These are phyloP conservation scores for Ceratocystis harringtonii DNA, from an alignment of 2,329 filamentous ascomycete genomes.

Conservation along the genomic window DNA sequence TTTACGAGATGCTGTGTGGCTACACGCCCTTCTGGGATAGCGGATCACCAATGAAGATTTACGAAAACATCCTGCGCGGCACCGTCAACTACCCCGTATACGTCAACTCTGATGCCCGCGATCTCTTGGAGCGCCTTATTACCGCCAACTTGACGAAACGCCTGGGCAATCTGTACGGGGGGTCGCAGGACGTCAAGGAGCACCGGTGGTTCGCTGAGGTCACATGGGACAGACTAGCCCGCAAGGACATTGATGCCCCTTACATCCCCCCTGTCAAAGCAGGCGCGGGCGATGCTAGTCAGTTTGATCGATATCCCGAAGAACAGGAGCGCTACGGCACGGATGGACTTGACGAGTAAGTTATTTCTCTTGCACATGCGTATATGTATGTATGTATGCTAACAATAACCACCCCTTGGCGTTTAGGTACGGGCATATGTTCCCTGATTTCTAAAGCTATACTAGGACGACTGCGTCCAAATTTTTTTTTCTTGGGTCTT, in stretches of 20 bases:
- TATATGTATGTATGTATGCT: no score
- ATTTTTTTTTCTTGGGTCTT: background rate
- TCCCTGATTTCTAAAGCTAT: constrained; percentile 51
- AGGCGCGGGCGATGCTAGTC: constrained; percentile 84
- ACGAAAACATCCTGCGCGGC: constrained; percentile 95
- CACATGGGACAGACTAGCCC: constrained; percentile 85
- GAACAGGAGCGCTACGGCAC: constrained; percentile 85
- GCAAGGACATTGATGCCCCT: constrained; percentile 95
- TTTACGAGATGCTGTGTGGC: constrained; percentile 98
- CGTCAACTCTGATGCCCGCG: constrained; percentile 84
- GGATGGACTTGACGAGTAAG: constrained; percentile 66
- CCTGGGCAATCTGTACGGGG: constrained; percentile 82
- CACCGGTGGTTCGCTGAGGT: constrained; percentile 96
- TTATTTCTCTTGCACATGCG: constrained; percentile 22
- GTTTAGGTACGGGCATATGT: constrained; percentile 56
- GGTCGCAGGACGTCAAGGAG: constrained; percentile 81
- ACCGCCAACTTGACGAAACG: constrained; percentile 90
- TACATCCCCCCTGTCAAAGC: constrained; percentile 94
- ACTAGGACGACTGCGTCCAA: background rate
- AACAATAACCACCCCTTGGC: background rate
- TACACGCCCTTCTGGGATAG: constrained; percentile 99
- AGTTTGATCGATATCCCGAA: constrained; percentile 96
- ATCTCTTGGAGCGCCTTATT: constrained; percentile 82
- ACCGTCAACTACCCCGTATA: constrained; percentile 95
- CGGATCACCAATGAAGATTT: constrained; percentile 96